Evolutionary conservation across 169 alveolate genomes (phyloP).

Genomic region (Eimeria maxima): DNA sequence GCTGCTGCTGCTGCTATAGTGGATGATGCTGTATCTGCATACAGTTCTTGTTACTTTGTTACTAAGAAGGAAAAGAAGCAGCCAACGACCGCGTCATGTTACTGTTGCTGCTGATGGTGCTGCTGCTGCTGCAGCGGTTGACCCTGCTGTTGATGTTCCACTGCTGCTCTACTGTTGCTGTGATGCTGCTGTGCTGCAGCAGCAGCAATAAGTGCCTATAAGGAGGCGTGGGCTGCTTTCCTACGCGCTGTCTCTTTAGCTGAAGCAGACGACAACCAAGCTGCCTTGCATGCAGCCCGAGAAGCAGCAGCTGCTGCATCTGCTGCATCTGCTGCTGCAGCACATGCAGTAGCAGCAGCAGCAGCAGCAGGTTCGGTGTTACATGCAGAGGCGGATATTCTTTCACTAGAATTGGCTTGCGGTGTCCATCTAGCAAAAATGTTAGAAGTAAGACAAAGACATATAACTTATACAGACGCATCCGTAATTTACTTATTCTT

Average conservation of each 20-base stretch:
- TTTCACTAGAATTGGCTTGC: slow-evolving; percentile 15
- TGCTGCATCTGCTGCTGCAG: slow-evolving; percentile 54
- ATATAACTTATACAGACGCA: background rate
- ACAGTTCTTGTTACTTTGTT: too few relatives aligned
- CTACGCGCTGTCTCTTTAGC: slow-evolving; percentile 34
- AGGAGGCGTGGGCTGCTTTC: slow-evolving; percentile 31
- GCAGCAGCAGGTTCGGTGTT: background rate
- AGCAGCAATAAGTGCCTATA: background rate
- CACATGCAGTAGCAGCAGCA: slow-evolving; percentile 1
- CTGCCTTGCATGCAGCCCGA: slow-evolving; percentile 67
- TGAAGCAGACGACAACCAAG: background rate
- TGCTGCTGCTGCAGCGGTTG: background rate
- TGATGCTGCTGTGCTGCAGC: background rate
- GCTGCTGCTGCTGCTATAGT: background rate
- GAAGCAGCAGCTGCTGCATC: slow-evolving; percentile 70
- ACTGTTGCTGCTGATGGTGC: background rate
- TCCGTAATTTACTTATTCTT: background rate
- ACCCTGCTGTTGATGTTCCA: background rate
- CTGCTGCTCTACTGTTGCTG: background rate
- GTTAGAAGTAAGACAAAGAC: background rate
- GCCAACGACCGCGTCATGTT: too few relatives aligned
- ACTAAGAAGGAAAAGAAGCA: too few relatives aligned
- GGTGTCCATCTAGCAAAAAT: background rate
- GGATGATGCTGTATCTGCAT: background rate
- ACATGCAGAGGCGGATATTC: background rate